These are phyloP conservation scores for Erodium moschatum DNA, from an alignment of 441 rosid species.

Conservation along the genomic window DNA sequence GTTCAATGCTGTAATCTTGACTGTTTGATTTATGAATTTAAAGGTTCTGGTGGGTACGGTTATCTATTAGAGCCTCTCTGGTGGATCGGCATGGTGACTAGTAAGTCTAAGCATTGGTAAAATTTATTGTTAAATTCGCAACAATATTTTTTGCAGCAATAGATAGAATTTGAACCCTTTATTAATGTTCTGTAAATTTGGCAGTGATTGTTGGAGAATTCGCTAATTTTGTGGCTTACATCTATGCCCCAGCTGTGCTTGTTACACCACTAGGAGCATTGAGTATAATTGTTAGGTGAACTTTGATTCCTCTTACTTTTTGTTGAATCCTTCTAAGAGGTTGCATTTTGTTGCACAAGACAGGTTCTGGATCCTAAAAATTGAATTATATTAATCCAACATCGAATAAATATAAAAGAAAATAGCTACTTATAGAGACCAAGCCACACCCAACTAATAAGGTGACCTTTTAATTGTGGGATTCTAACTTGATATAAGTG, in stretches of 20 bases:
- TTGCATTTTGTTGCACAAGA: neutral
- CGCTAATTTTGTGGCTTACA: conserved; percentile 55
- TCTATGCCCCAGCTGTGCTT: conserved; percentile 59
- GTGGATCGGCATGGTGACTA: conserved; percentile 72
- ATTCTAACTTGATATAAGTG: too few species aligned
- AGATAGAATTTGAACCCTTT: neutral
- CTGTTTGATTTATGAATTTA: conserved; percentile 3
- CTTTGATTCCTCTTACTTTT: neutral
- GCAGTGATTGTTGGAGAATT: conserved; percentile 64
- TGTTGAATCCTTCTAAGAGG: neutral
- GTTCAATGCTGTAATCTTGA: neutral
- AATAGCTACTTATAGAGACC: too few species aligned
- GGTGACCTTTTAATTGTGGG: too few species aligned
- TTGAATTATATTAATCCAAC: too few species aligned
- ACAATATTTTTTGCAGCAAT: neutral
- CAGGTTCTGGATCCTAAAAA: neutral
- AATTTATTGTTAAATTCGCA: neutral
- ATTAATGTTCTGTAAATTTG: neutral
- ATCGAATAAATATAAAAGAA: too few species aligned
- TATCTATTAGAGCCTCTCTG: conserved; percentile 61
- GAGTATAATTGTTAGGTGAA: conserved; percentile 62
- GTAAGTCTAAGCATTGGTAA: conserved; percentile 28
- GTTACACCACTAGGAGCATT: conserved; percentile 69
- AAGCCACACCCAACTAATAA: too few species aligned
- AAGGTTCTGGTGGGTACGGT: conserved; percentile 62